phyloP scores from a whole-genome alignment of 305 asterid genomes.

The Solanum chacoense region DNA sequence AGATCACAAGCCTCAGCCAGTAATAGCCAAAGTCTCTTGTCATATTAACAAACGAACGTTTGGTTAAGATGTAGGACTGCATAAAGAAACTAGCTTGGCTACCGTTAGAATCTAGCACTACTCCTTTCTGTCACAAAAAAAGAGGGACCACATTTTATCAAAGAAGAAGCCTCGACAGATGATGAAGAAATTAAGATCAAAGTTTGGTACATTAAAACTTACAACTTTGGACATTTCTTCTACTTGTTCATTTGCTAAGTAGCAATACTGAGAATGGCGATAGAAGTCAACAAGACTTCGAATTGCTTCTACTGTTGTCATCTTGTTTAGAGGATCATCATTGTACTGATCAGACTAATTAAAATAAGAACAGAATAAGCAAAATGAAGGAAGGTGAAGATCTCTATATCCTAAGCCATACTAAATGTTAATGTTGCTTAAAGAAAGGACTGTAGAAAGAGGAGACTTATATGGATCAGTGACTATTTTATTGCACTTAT shows the following conservation, averaged over 20 bases:
- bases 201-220: slow-evolving; percentile 13
- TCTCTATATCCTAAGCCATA: neutral
- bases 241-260: slow-evolving; percentile 34
- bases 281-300: slow-evolving; percentile 28
- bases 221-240: slow-evolving; percentile 87
- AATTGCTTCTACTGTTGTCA: slow-evolving; percentile 75
- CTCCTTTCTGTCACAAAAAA: slow-evolving; percentile 57
- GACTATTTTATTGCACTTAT: neutral
- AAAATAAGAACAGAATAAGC: neutral
- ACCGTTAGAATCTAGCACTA: slow-evolving; percentile 79
- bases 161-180: neutral
- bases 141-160: neutral
- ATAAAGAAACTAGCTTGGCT: slow-evolving; percentile 91
- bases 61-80: slow-evolving; percentile 84
- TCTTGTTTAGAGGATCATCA: slow-evolving; percentile 84
- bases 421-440: neutral
- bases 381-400: neutral
- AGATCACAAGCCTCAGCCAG: slow-evolving; percentile 79
- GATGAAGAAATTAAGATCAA: neutral
- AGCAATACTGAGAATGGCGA: slow-evolving; percentile 46
- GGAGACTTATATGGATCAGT: neutral
- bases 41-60: slow-evolving; percentile 84
- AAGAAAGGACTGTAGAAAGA: neutral
- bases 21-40: slow-evolving; percentile 96
- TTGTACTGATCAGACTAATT: neutral